Conservation (phyloP, 2,329 filamentous ascomycete genomes). For the Trichoderma koningiopsis region DNA sequence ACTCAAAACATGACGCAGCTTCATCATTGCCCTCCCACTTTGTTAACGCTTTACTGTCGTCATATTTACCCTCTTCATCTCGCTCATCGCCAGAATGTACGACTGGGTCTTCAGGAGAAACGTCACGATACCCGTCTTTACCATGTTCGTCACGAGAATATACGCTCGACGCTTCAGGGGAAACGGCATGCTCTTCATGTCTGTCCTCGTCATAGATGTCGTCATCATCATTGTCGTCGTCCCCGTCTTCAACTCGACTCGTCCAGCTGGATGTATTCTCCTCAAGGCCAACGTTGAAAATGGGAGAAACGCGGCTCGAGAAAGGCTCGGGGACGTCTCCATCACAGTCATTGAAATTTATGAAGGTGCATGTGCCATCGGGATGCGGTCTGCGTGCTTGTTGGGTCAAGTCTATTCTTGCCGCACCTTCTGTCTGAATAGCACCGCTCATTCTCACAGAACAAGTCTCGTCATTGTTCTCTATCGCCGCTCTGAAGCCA, state of each 20-base stretch:
- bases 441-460: background rate
- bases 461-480: background rate
- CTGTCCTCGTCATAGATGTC: background rate
- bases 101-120: background rate
- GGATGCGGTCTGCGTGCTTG: background rate
- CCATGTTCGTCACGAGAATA: background rate
- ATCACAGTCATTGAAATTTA: background rate
- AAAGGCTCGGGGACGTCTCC: background rate
- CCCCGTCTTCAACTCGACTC: background rate
- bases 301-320: too few species aligned
- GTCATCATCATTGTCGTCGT: background rate
- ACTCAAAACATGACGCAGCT: constrained; percentile 20
- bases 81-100: background rate
- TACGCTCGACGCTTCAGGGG: too few species aligned
- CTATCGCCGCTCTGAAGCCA: background rate
- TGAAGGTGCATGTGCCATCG: background rate
- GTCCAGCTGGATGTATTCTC: background rate
- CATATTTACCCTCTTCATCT: background rate
- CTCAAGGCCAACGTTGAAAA: background rate
- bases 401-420: background rate
- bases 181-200: background rate
- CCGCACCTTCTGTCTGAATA: background rate
- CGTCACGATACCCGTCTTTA: background rate
- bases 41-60: background rate
- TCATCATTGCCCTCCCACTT: constrained; percentile 1